A percentile compares a stretch with the other conserved stretches of the same genome.
These are phyloP conservation scores for Plasmodium relictum DNA, from an alignment of 169 alveolate species.

Conservation along the genomic window DNA sequence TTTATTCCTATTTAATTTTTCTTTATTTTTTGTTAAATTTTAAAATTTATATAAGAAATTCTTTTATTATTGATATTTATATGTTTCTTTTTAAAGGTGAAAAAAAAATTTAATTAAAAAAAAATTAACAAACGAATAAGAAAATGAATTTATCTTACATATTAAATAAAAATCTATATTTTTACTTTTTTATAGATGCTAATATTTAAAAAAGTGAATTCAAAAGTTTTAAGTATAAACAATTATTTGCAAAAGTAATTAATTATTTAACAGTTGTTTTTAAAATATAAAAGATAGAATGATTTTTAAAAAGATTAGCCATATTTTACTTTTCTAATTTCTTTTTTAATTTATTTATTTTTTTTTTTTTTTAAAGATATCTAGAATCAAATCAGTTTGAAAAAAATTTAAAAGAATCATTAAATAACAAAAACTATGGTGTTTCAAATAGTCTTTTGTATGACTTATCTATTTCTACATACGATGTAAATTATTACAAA, in stretches of 20 bases:
- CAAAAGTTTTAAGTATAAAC: slow-evolving; percentile 76
- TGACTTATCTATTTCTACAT: slow-evolving; percentile 69
- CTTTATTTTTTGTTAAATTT: background rate
- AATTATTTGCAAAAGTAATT: slow-evolving; percentile 71
- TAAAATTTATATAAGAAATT: background rate
- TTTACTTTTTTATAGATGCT: slow-evolving; percentile 43
- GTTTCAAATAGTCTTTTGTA: slow-evolving; percentile 70
- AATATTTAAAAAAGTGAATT: slow-evolving; percentile 72
- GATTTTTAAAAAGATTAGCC: background rate
- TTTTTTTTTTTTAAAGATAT: slow-evolving; percentile 16
- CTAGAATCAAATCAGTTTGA: slow-evolving; percentile 76
- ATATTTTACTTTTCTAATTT: background rate
- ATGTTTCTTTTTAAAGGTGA: background rate
- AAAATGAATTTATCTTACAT: background rate
- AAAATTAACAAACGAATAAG: too few species aligned
- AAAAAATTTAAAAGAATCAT: slow-evolving; percentile 64
- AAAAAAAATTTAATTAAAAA: too few species aligned
- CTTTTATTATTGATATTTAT: background rate
- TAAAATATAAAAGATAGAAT: too few species aligned
- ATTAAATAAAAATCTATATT: background rate
- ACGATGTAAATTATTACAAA: slow-evolving; percentile 51
- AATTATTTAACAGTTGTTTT: background rate
- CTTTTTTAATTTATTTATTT: background rate
- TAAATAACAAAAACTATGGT: slow-evolving; percentile 69
- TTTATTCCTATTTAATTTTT: background rate